These are phyloP conservation scores for Colletotrichum filicis DNA, from an alignment of 2,329 filamentous ascomycete genomes.

Conservation along the genomic window DNA sequence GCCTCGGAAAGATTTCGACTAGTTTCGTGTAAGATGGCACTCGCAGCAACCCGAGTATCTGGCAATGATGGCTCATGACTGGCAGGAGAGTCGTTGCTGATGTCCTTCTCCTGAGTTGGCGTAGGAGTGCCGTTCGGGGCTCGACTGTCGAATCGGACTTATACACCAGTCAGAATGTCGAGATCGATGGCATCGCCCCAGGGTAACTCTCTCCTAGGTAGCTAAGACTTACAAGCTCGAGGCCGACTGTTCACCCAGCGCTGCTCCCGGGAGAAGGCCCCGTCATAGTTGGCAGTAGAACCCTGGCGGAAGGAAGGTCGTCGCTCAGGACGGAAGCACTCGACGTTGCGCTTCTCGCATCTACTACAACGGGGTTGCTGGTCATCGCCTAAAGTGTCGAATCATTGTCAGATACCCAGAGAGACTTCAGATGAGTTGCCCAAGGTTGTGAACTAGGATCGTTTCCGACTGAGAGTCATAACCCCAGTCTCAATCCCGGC, in stretches of 20 bases:
- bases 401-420: not conserved
- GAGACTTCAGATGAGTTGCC: not conserved
- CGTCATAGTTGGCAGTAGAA: slow-evolving; percentile 43
- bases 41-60: not conserved
- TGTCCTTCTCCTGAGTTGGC: not conserved
- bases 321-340: slow-evolving; percentile 47
- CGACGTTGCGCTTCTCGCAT: slow-evolving; percentile 46
- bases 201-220: not conserved
- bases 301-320: slow-evolving; percentile 51
- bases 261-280: slow-evolving; percentile 42
- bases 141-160: slow-evolving; percentile 23
- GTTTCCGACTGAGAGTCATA: not conserved
- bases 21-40: not conserved
- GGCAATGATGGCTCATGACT: not conserved
- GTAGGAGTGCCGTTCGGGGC: not conserved
- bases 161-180: not conserved
- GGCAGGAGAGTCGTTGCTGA: not conserved
- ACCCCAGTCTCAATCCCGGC: not conserved
- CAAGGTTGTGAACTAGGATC: not conserved
- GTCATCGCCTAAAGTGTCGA: slow-evolving; percentile 47
- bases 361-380: slow-evolving; percentile 48
- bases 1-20: slow-evolving; percentile 1
- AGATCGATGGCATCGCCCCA: not conserved
- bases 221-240: slow-evolving; percentile 44
- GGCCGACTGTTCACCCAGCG: slow-evolving; percentile 50